phyloP scores from a whole-genome alignment of 192 early-diverging fungal genomes.

The Coemansia sp. region DNA sequence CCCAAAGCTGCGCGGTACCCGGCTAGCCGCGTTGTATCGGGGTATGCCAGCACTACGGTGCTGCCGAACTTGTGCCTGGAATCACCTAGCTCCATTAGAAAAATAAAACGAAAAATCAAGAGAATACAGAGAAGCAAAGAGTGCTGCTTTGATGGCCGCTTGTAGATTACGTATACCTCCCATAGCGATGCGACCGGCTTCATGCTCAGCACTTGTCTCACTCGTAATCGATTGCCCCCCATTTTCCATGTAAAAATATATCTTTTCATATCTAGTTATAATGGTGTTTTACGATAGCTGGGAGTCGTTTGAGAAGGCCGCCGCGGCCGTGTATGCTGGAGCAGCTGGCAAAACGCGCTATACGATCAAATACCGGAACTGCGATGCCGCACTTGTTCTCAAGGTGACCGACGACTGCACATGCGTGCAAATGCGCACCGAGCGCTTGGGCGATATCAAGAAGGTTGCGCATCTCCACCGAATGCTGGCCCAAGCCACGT shows the following conservation, averaged over 20 bases:
- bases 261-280: background rate
- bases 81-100: conserved; percentile 27
- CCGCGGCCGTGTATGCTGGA: conserved; percentile 25
- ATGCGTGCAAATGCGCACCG: conserved; percentile 42
- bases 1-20: conserved; percentile 44
- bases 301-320: conserved; percentile 39
- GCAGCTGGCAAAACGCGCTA: conserved; percentile 37
- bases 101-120: background rate
- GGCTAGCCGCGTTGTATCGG: conserved; percentile 39
- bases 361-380: conserved; percentile 49
- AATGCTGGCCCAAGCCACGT: conserved; percentile 26
- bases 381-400: conserved; percentile 36
- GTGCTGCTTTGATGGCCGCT: background rate
- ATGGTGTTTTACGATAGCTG: conserved; percentile 43
- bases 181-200: background rate
- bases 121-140: background rate
- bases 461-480: conserved; percentile 36
- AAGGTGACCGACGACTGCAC: conserved; percentile 49
- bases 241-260: background rate
- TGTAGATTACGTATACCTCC: conserved; percentile 7
- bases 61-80: conserved; percentile 24
- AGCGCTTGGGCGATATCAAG: conserved; percentile 36
- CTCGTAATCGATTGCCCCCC: background rate
- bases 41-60: conserved; percentile 41
- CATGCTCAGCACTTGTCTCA: background rate